Evolutionary conservation across 208 protist genomes (phyloP), one percentile per base, ranked within the genome.

Genomic region (Jaenimonas drosophilae): DNA sequence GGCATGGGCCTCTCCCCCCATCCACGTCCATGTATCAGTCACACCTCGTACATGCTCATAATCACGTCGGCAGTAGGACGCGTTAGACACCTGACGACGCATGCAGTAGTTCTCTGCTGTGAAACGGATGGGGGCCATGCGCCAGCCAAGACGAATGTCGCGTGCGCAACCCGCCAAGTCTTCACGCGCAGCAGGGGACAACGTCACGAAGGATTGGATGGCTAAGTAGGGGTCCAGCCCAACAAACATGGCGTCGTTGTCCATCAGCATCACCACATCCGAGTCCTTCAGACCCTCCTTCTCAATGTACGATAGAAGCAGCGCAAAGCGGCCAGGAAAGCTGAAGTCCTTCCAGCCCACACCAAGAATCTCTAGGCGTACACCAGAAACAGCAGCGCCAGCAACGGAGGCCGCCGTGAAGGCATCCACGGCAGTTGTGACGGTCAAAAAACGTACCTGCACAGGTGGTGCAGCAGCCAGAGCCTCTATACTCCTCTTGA

Each of bases 61-160:
- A n/a, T n/a, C n/a, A n/a, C n/a, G n/a, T n/a, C n/a, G n/a, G n/a
- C n/a, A n/a, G n/a, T n/a, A n/a, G n/a, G n/a, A n/a, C n/a, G n/a
- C n/a, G n/a, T n/a, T n/a, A n/a, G n/a, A n/a, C 9, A 11, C 37
- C 9, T 20, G 16, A 25, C 14, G 37, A 7, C 37, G 6, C 37
- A 42, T 42, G 37, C 37, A 42, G 16, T 42, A 21, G 23, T 42
- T 42, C 19, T 42, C 37, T 6, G 37, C 37, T 7, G 9, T 42
- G 19, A 42, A 42, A 7, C 14, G 16, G 9, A 42, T 20, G 7
- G 37, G 19, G 6, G 37, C 37, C 19, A 7, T 11, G 7, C 23
- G 37, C 37, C 23, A 7, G 16, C 23, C 6, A 6, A 42, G 16
- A 7, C 37, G 37, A 6, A 42, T 20, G 16, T 25, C 16, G 9